Percentiles rank a stretch among this genome's conserved stretches.
phyloP scores from a whole-genome alignment of 1,284 basidiomycete species.

The Schizophyllum commune region DNA sequence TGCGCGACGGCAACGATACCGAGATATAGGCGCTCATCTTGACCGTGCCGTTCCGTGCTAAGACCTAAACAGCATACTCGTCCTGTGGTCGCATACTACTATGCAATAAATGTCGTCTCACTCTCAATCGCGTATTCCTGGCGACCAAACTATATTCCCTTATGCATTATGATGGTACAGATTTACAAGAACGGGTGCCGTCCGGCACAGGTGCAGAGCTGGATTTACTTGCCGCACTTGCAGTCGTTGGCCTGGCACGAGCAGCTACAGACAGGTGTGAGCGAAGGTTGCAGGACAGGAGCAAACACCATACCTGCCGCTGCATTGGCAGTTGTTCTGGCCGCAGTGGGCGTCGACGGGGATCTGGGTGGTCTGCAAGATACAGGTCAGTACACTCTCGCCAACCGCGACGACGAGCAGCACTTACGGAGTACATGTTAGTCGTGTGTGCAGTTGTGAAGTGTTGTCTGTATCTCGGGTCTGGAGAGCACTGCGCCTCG shows the following conservation, averaged over 20 bases:
- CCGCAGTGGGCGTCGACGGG: constrained; percentile 42
- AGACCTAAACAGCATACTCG: not conserved
- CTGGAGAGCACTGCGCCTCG: too few relatives aligned
- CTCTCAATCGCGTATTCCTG: too few relatives aligned
- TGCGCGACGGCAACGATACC: constrained; percentile 50
- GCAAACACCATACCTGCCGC: constrained; percentile 31
- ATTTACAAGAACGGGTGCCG: not conserved
- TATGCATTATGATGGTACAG: not conserved
- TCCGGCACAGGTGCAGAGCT: not conserved
- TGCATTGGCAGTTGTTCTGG: constrained; percentile 41
- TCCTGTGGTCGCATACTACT: not conserved
- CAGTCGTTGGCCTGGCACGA: constrained; percentile 49
- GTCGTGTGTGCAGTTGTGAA: too few relatives aligned
- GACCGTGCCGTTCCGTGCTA: not conserved
- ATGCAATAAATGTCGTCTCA: too few relatives aligned
- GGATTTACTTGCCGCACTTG: constrained; percentile 41
- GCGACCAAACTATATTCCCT: too few relatives aligned
- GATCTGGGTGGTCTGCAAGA: constrained; percentile 27
- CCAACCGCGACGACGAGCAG: too few relatives aligned
- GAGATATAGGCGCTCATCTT: constrained; percentile 31
- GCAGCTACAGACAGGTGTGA: constrained; percentile 32
- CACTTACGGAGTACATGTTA: too few relatives aligned
- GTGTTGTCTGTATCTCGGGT: too few relatives aligned
- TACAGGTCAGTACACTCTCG: too few relatives aligned
- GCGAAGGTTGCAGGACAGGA: constrained; percentile 1